phyloP scores from a whole-genome alignment of 2,329 filamentous ascomycete genomes.

The Pyricularia sp. region DNA sequence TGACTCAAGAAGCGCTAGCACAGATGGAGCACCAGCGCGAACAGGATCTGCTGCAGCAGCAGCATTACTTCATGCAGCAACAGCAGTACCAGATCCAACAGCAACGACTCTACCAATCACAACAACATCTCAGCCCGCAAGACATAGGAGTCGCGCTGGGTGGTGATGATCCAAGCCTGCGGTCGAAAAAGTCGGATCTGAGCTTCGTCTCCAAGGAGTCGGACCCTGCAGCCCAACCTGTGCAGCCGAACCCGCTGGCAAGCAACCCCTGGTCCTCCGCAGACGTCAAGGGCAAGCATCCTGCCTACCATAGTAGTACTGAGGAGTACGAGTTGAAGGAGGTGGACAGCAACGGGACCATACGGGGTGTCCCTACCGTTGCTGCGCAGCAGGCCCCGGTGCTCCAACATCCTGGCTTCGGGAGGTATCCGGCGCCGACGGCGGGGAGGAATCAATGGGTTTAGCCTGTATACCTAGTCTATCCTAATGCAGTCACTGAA shows the following conservation, averaged over 20 bases:
- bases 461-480: background rate
- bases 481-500: background rate
- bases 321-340: slow-evolving; percentile 38
- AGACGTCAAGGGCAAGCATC: slow-evolving; percentile 28
- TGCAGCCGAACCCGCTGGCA: background rate
- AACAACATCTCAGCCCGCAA: slow-evolving; percentile 6
- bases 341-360: slow-evolving; percentile 23
- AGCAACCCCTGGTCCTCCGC: slow-evolving; percentile 1
- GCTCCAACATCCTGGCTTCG: slow-evolving; percentile 33
- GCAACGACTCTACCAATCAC: slow-evolving; percentile 13
- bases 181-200: slow-evolving; percentile 15
- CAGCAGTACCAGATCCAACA: slow-evolving; percentile 9
- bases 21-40: slow-evolving; percentile 9
- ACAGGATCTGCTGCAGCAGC: slow-evolving; percentile 7
- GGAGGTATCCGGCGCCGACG: slow-evolving; percentile 17
- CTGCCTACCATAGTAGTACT: slow-evolving; percentile 9
- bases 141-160: slow-evolving; percentile 32
- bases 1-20: slow-evolving; percentile 12
- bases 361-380: background rate
- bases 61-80: slow-evolving; percentile 10
- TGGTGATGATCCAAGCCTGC: slow-evolving; percentile 20
- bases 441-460: background rate
- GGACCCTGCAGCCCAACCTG: background rate
- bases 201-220: slow-evolving; percentile 13
- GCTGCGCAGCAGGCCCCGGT: slow-evolving; percentile 22